These are phyloP conservation scores for Apophysomyces sp. DNA, from an alignment of 371 early-diverging fungal species.

Conservation along the genomic window DNA sequence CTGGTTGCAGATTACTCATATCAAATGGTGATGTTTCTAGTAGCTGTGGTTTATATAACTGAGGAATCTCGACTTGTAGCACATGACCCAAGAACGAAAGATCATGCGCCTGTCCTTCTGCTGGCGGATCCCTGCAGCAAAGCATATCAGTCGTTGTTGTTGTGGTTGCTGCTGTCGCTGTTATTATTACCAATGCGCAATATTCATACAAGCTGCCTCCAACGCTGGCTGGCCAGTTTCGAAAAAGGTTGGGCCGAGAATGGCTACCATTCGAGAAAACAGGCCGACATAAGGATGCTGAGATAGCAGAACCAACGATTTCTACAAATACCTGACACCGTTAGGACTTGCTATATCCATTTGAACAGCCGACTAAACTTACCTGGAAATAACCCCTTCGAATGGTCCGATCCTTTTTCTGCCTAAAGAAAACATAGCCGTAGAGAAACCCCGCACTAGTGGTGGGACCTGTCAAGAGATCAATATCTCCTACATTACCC, in stretches of 20 bases:
- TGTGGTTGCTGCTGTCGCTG: neutral
- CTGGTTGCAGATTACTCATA: conserved; percentile 66
- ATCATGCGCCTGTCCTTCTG: conserved; percentile 45
- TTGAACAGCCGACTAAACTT: neutral
- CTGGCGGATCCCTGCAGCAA: conserved; percentile 23
- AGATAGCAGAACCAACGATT: conserved; percentile 85
- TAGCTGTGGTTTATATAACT: conserved; percentile 75
- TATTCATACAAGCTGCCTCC: conserved; percentile 81
- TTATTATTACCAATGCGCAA: conserved; percentile 69
- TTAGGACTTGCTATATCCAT: neutral
- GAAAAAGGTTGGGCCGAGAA: conserved; percentile 80
- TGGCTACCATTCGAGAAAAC: conserved; percentile 71
- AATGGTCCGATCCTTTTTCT: conserved; percentile 81
- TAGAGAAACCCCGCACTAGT: conserved; percentile 78
- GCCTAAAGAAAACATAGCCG: conserved; percentile 95
- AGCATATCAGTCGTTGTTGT: neutral
- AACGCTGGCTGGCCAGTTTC: conserved; percentile 77
- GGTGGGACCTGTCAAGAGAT: conserved; percentile 49
- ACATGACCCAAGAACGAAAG: conserved; percentile 77
- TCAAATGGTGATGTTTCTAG: conserved; percentile 76
- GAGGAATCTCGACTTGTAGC: conserved; percentile 74
- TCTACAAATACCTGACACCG: conserved; percentile 42
- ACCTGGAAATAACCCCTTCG: conserved; percentile 91
- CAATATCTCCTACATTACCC: conserved; percentile 3
- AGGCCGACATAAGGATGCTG: conserved; percentile 88